phyloP scores from a whole-genome alignment of 2,329 filamentous ascomycete genomes.

The Rugonectria rugulosa region DNA sequence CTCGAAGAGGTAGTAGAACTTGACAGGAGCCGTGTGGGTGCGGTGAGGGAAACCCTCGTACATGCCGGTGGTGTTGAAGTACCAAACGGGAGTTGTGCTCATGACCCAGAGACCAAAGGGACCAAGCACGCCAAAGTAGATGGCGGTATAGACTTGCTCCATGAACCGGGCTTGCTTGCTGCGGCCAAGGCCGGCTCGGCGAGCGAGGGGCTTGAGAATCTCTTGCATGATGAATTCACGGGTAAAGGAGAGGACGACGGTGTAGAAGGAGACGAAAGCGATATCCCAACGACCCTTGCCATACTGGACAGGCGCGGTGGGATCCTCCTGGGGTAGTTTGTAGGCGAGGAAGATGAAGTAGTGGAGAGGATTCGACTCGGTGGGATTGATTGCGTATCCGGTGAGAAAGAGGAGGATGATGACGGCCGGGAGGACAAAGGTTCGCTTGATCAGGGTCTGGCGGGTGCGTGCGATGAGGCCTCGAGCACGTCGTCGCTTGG shows the following conservation, averaged over 20 bases:
- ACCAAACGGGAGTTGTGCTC: slow-evolving; percentile 91
- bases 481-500: slow-evolving; percentile 63
- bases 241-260: slow-evolving; percentile 87
- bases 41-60: slow-evolving; percentile 88
- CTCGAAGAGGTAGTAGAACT: slow-evolving; percentile 95
- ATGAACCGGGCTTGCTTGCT: slow-evolving; percentile 91
- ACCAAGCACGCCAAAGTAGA: slow-evolving; percentile 86
- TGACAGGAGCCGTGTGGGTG: slow-evolving; percentile 81
- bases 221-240: slow-evolving; percentile 97
- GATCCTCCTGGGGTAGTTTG: slow-evolving; percentile 62
- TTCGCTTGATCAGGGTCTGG: slow-evolving; percentile 67
- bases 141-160: slow-evolving; percentile 93
- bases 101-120: slow-evolving; percentile 90
- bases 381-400: slow-evolving; percentile 79
- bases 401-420: slow-evolving; percentile 69
- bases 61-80: slow-evolving; percentile 91
- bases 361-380: slow-evolving; percentile 78
- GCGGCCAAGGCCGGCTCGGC: slow-evolving; percentile 72
- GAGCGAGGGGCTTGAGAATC: slow-evolving; percentile 78
- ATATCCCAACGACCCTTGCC: slow-evolving; percentile 89
- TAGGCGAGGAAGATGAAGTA: slow-evolving; percentile 92
- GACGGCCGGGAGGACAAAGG: slow-evolving; percentile 71
- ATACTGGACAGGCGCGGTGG: slow-evolving; percentile 69
- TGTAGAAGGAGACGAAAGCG: slow-evolving; percentile 89
- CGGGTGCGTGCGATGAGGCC: slow-evolving; percentile 56